Conservation (phyloP, 306 rosid species). For the Vicia villosa region DNA sequence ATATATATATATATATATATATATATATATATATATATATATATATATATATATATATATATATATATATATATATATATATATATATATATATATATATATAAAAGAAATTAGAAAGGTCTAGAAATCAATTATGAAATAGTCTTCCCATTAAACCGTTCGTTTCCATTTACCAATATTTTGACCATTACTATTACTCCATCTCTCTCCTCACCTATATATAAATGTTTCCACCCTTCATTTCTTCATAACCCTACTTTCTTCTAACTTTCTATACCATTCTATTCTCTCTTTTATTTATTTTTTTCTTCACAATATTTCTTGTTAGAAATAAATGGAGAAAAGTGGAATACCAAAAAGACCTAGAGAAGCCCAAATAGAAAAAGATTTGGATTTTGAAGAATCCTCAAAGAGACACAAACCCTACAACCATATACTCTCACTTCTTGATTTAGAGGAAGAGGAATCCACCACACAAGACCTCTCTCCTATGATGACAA, state of each 20-base stretch:
- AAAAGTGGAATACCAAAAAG: constrained; percentile 53
- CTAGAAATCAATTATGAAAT: no score
- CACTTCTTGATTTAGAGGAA: constrained; percentile 77
- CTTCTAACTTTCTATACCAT: not conserved
- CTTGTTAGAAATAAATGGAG: constrained; percentile 39
- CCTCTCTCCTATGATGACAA: constrained; percentile 59
- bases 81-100: no score
- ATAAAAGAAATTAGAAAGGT: no score
- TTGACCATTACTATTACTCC: constrained; percentile 58
- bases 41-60: no score
- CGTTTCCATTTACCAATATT: constrained; percentile 6
- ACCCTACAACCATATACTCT: constrained; percentile 61
- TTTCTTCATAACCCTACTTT: not conserved
- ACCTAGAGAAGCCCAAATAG: constrained; percentile 44
- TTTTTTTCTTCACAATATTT: not conserved
- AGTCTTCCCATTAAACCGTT: no score
- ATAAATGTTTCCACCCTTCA: constrained; percentile 32
- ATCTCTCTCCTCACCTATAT: constrained; percentile 29
- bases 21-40: no score
- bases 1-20: no score
- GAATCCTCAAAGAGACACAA: constrained; percentile 58
- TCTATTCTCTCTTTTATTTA: no score
- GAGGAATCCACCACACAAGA: constrained; percentile 63
- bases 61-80: no score
- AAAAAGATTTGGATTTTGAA: constrained; percentile 38